Evolutionary conservation across 805 yeast species (phyloP).

Genomic region (Saccharomycopsis oosterbeekiorum): DNA sequence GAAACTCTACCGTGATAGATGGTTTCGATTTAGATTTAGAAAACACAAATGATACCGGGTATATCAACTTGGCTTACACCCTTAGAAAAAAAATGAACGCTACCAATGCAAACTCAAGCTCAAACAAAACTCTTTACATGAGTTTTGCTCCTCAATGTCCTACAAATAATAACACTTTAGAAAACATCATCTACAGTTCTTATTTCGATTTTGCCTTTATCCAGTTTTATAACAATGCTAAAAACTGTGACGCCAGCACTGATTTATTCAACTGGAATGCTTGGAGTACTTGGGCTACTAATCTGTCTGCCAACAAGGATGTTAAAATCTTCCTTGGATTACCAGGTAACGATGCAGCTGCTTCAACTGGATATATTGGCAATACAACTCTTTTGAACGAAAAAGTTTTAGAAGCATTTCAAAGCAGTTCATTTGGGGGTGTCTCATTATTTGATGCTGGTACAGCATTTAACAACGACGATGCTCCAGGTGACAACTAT

Average conservation of each 20-base stretch:
- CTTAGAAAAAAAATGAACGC: conserved; percentile 26
- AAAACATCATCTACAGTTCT: conserved; percentile 34
- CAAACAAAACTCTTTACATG: conserved; percentile 37
- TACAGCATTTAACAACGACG: conserved; percentile 16
- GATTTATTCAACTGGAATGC: conserved; percentile 40
- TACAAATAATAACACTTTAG: conserved; percentile 43
- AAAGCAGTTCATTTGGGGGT: conserved; percentile 17
- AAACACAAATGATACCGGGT: conserved; percentile 38
- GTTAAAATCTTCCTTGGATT: conserved; percentile 67
- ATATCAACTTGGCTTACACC: conserved; percentile 34
- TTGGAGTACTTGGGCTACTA: conserved; percentile 43
- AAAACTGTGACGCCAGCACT: conserved; percentile 52
- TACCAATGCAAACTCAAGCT: conserved; percentile 22
- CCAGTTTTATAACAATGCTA: conserved; percentile 58
- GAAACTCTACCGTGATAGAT: conserved; percentile 44
- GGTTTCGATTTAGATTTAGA: conserved; percentile 94
- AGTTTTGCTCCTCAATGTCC: conserved; percentile 66
- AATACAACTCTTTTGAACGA: conserved; percentile 25
- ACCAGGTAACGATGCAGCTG: conserved; percentile 54
- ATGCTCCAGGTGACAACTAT: conserved; percentile 7
- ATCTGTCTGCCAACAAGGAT: conserved; percentile 52
- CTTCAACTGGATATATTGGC: conserved; percentile 52
- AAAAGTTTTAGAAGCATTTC: conserved; percentile 13
- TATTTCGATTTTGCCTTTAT: conserved; percentile 50
- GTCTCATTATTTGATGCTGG: conserved; percentile 17